phyloP scores from a whole-genome alignment of 371 early-diverging fungal genomes.

The Circinella umbellata region DNA sequence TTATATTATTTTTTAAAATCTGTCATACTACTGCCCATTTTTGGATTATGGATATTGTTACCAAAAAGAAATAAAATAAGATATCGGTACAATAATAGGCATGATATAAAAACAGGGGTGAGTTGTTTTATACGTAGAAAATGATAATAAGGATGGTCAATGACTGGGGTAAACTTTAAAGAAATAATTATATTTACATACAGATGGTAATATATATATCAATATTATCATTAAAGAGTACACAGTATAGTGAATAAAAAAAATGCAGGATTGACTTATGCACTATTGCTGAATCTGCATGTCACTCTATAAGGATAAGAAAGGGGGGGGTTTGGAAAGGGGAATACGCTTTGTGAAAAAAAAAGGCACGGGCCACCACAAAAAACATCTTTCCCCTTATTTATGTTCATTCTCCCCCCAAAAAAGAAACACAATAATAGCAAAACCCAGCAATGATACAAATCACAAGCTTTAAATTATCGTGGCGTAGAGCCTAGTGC shows the following conservation, averaged over 20 bases:
- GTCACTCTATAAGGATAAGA: constrained; percentile 1
- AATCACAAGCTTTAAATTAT: too few relatives aligned
- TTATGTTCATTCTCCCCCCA: too few relatives aligned
- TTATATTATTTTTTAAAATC: not conserved
- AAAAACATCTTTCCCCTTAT: not conserved
- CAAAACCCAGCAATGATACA: too few relatives aligned
- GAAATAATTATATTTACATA: too few relatives aligned
- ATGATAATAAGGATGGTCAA: too few relatives aligned
- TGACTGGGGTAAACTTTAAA: too few relatives aligned
- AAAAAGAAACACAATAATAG: too few relatives aligned
- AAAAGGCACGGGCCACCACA: not conserved
- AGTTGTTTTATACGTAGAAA: too few relatives aligned
- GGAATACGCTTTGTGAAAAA: too few relatives aligned
- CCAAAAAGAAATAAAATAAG: not conserved
- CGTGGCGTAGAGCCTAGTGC: too few relatives aligned
- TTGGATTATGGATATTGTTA: not conserved
- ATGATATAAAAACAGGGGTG: not conserved
- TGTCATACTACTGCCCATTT: not conserved
- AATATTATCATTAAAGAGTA: too few relatives aligned
- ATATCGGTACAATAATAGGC: not conserved
- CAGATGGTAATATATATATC: too few relatives aligned
- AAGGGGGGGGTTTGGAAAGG: not conserved
- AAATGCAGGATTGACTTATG: constrained; percentile 1
- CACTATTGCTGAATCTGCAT: not conserved
- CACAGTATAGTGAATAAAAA: not conserved